Percentiles rank a stretch among this genome's conserved stretches.
Evolutionary conservation across 2,329 filamentous ascomycete genomes (phyloP).

Genomic region (Sphaerostilbella broomeana): DNA sequence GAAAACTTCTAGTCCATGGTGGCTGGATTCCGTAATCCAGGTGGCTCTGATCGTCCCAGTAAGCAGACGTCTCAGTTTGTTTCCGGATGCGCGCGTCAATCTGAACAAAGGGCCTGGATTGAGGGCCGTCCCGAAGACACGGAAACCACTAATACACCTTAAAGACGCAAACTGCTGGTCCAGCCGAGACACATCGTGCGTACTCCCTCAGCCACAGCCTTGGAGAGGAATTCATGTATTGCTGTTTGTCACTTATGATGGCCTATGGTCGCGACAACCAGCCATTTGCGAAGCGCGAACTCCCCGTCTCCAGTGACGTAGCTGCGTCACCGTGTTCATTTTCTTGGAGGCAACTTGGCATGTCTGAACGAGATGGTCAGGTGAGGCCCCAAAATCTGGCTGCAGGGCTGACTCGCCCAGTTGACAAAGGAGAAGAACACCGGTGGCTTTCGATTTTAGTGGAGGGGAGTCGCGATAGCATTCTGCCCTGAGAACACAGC

Average conservation of each 20-base stretch:
- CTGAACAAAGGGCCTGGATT: background rate
- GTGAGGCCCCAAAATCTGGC: background rate
- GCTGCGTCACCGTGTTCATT: background rate
- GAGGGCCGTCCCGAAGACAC: background rate
- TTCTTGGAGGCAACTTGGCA: too few relatives aligned
- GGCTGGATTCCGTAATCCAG: background rate
- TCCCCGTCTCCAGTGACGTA: background rate
- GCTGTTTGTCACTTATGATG: too few relatives aligned
- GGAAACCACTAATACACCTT: slow-evolving; percentile 1
- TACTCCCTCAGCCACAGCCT: background rate
- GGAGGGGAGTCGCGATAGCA: background rate
- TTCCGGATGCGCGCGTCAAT: background rate
- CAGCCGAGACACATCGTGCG: background rate
- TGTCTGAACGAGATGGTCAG: slow-evolving; percentile 2
- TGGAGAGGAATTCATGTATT: background rate
- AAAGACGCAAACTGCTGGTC: background rate
- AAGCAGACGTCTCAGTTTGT: background rate
- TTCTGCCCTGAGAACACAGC: background rate
- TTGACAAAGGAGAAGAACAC: background rate
- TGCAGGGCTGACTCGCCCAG: slow-evolving; percentile 2
- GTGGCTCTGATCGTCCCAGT: background rate
- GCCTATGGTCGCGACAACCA: too few relatives aligned
- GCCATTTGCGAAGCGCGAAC: too few relatives aligned
- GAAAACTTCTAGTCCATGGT: background rate
- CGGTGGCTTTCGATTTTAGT: background rate